A percentile compares a stretch with the other conserved stretches of the same genome.
phyloP scores from a whole-genome alignment of 805 yeast genomes.

The Saturnispora hagleri region DNA sequence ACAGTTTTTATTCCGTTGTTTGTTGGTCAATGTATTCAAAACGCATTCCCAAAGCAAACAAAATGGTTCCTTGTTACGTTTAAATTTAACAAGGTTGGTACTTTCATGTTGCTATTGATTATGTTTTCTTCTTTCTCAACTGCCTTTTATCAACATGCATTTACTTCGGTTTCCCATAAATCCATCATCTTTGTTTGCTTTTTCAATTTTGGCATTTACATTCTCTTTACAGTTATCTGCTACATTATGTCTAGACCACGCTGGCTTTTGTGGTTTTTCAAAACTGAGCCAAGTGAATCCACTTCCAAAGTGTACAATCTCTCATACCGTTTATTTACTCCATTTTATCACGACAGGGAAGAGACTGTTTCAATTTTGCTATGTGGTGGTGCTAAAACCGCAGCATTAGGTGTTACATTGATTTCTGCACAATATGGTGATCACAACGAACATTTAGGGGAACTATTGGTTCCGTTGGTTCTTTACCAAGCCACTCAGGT shows the following conservation, averaged over 20 bases:
- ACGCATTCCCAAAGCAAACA: slow-evolving; percentile 54
- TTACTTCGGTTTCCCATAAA: slow-evolving; percentile 40
- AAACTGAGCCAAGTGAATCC: slow-evolving; percentile 37
- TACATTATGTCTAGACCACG: slow-evolving; percentile 52
- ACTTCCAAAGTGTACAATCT: slow-evolving; percentile 37
- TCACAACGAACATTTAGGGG: slow-evolving; percentile 51
- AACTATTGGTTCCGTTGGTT: slow-evolving; percentile 71
- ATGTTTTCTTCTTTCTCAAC: slow-evolving; percentile 61
- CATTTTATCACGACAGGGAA: slow-evolving; percentile 59
- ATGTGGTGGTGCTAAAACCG: slow-evolving; percentile 91
- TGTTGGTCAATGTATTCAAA: slow-evolving; percentile 81
- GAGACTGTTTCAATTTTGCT: slow-evolving; percentile 77
- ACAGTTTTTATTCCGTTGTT: slow-evolving; percentile 73
- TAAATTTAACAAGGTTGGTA: slow-evolving; percentile 62
- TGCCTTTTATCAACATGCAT: slow-evolving; percentile 77
- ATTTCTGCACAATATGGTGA: slow-evolving; percentile 58
- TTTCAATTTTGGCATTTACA: slow-evolving; percentile 71
- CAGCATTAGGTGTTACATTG: slow-evolving; percentile 82
- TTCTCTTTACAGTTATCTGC: slow-evolving; percentile 64
- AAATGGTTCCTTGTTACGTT: slow-evolving; percentile 51
- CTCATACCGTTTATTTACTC: slow-evolving; percentile 38
- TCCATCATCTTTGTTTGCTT: slow-evolving; percentile 72
- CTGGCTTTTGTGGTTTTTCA: slow-evolving; percentile 34
- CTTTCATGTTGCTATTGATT: slow-evolving; percentile 67
- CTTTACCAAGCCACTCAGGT: slow-evolving; percentile 85